Evolutionary conservation across 495 filamentous ascomycete genomes (phyloP), one percentile per base, ranked within the genome.

Genomic region (Sporormia fimetaria): DNA sequence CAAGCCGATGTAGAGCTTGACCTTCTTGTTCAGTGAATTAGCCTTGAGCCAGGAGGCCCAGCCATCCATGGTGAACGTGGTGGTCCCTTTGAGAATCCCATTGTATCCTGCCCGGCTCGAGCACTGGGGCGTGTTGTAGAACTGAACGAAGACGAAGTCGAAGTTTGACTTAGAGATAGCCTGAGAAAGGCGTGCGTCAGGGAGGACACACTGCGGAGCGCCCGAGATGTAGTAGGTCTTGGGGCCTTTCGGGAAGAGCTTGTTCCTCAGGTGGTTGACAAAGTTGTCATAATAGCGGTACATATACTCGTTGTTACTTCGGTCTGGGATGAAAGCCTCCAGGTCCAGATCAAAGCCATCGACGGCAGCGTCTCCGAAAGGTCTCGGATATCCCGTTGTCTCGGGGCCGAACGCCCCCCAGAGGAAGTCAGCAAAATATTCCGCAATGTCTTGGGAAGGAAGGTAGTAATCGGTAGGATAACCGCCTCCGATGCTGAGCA

Each of bases 341-440:
- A 65, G 57, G 46, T 65, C 62, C 34, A 64, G 55, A 41, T 65
- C 62, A 28, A 60, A 65, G 2, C 62, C 63, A 40, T 66, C 55
- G 9, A 66, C 57, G 4, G 35, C 20, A 24, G 52, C 58, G 25
- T 51, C 33, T 6, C 62, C 60, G 27, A 60, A 66, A 0, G 62
- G 62, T 5, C 63, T 44, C 1, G 62, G 62, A 17, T 42, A 75
- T 22, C 17, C 33, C 0, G 11, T 6, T 0, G 61, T 62, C 6
- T 49, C 36, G 1, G 76, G 75, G 36, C 77, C 78, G 48, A 78
- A 81, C 2, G 75, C 67, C 26, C 64, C 67, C 78, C 77, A 83
- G 10, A 81, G 57, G 34, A 71, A 70, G 41, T 75, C 64, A 22
- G 74, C 74, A 44, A 83, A 74, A 46, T 60, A 62, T 7, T 50